A percentile compares a stretch with the other conserved stretches of the same genome.
These are phyloP conservation scores for Heritiera fomes DNA, from an alignment of 345 rosid species.

Conservation along the genomic window DNA sequence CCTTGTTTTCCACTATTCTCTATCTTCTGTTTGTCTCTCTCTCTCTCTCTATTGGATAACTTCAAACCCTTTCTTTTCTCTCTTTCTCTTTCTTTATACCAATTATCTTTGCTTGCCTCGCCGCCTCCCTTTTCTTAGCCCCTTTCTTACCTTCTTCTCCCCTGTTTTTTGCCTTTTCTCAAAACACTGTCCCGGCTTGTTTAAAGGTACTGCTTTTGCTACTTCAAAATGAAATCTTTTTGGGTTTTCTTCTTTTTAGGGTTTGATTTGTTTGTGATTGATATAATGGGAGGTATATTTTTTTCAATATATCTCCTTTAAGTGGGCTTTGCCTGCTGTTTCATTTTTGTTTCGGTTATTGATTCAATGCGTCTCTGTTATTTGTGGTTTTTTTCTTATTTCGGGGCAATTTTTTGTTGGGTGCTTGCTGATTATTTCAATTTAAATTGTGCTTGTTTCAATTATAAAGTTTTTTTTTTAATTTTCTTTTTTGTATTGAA, in stretches of 20 bases:
- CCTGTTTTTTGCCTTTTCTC: not conserved
- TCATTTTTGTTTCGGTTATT: not conserved
- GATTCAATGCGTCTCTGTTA: slow-evolving; percentile 9
- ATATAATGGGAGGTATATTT: not conserved
- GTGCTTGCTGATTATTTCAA: not conserved
- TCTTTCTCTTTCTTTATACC: not conserved
- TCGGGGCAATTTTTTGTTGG: not conserved
- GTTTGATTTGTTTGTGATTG: slow-evolving; percentile 9
- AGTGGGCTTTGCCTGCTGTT: not conserved
- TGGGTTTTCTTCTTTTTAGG: not conserved
- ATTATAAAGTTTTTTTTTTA: not conserved
- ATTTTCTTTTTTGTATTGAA: not conserved
- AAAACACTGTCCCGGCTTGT: not conserved
- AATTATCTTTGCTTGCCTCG: not conserved
- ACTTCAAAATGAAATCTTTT: not conserved
- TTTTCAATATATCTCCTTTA: not conserved
- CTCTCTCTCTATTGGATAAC: slow-evolving; percentile 4
- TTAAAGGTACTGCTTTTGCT: not conserved
- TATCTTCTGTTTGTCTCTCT: not conserved
- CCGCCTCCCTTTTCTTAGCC: not conserved
- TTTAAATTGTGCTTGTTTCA: not conserved
- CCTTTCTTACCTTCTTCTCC: not conserved
- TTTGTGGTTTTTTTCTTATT: not conserved
- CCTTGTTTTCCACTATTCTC: not conserved
- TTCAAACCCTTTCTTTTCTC: not conserved